Base-by-base conservation (phyloP, 2,329 filamentous ascomycete genomes). In the Tympanopsis confertula region DNA sequence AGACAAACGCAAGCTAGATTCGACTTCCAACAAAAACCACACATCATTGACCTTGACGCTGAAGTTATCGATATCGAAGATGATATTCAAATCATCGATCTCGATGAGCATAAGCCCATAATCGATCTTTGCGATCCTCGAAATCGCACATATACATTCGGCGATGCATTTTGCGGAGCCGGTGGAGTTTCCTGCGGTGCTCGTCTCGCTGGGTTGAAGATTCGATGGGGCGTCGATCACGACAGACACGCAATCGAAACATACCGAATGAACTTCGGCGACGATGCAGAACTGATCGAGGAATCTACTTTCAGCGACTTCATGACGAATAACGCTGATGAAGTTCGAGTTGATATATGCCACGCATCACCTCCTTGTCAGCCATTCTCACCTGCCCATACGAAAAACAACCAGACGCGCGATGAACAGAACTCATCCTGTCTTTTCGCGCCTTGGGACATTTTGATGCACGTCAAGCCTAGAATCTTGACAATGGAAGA, bases 151-250 rank as follows among this genome's bases (percentile, higher is more conserved):
- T 85, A 85, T 42, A 82, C 76, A 0, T 73, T 80, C 18, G 81
- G 74, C 1, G 86, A 91, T 49, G 67, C 71, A 0, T 91, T 85
- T 44, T 82, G 74, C 22, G 83, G 85, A 1, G 81, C 72, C 2
- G 84, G 86, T 0, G 85, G 85, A 4, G 72, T 74, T 1, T 82
- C 82, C 0, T 61, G 69, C 2, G 85, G 82, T 0, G 82, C 82
- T 0, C 40, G 50, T 12, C 50, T 59, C 36, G 72, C 72, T 0
- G 82, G 82, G 0, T 58, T 87, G 13, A 56, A 63, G 3, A 50
- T 85, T 1, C 57, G 61, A 18, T 77, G 74, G 53, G 78, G 71
- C 0, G 70, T 88, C 10, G 86, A 94, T 47, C 64, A 72, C 14
- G 69, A 73, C 39, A 15, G 47, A 0, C 53, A 65, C 13, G 81